Evolutionary conservation across 2,329 filamentous ascomycete genomes (phyloP), one percentile per base, ranked within the genome.

Genomic region (Grosmannia huntii): DNA sequence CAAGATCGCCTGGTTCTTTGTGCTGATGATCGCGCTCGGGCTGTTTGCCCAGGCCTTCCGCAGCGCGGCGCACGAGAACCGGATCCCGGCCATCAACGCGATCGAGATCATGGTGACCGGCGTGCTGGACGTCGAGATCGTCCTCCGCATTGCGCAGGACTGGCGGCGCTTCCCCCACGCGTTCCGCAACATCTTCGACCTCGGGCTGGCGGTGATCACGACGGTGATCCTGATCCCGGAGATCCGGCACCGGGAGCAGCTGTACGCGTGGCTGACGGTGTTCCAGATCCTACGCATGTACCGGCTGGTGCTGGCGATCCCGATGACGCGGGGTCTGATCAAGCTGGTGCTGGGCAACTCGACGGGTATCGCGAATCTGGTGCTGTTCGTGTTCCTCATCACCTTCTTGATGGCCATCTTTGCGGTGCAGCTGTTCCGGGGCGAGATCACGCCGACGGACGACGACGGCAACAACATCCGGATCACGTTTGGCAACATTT

Each of bases 281-380:
- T 99, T 99, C 66, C 94, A 99, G 72, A 91, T 99, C 57, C 70
- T 97, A 60, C 84, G 95, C 66, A 86, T 88, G 25, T 99, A 99
- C 72, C 87, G 95, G 28, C 83, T 99, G 49, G 92, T 99, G 57
- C 73, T 97, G 66, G 90, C 90, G 19, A 83, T 99, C 49, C 85
- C 90, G 5, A 83, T 96, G 64, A 99, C 91, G 0, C 80, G 89
- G 62, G 86, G 90, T 62, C 80, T 99, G 57, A 94, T 99, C 67
- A 75, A 87, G 63, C 79, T 95, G 38, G 94, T 99, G 3, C 79
- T 99, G 60, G 87, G 94, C 61, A 97, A 97, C 68, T 86, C 90
- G 5, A 83, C 85, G 51, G 95, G 95, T 87, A 86, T 99, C 61
- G 81, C 88, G 46, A 99, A 99, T 68, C 75, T 99, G 61, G 95